These are phyloP conservation scores for Chaetoceros tenuissimus DNA, from an alignment of 108 stramenopile genomes.

Conservation along the genomic window DNA sequence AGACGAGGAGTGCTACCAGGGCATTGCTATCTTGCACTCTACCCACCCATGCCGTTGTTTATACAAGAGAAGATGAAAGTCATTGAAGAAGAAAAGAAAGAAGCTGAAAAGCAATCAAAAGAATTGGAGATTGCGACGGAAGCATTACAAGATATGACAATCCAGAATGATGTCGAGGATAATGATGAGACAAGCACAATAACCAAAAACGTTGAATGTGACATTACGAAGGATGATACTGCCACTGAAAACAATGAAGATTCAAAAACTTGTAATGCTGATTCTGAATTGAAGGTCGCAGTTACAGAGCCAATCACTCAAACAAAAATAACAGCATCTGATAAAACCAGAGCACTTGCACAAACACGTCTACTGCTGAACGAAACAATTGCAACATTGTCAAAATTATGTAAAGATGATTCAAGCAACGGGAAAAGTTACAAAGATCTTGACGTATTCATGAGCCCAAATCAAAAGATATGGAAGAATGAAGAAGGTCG, in stretches of 20 bases:
- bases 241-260: background rate
- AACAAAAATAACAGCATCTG: background rate
- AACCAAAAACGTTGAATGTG: background rate
- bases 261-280: background rate
- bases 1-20: background rate
- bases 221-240: background rate
- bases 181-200: background rate
- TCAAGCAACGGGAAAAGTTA: background rate
- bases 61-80: background rate
- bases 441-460: background rate
- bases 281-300: no score
- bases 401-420: background rate
- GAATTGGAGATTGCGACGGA: background rate
- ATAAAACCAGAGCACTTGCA: constrained; percentile 1
- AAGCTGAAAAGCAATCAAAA: background rate
- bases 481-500: background rate
- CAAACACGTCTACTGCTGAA: background rate
- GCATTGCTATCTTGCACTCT: background rate
- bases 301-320: no score
- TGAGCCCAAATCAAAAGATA: background rate
- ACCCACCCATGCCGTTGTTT: background rate
- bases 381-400: background rate
- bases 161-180: background rate
- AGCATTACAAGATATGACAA: background rate
- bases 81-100: background rate